Percentiles rank a stretch among this genome's conserved stretches.
These are phyloP conservation scores for Scheffersomyces segobiensis DNA, from an alignment of 1,139 yeast genomes.

Conservation along the genomic window DNA sequence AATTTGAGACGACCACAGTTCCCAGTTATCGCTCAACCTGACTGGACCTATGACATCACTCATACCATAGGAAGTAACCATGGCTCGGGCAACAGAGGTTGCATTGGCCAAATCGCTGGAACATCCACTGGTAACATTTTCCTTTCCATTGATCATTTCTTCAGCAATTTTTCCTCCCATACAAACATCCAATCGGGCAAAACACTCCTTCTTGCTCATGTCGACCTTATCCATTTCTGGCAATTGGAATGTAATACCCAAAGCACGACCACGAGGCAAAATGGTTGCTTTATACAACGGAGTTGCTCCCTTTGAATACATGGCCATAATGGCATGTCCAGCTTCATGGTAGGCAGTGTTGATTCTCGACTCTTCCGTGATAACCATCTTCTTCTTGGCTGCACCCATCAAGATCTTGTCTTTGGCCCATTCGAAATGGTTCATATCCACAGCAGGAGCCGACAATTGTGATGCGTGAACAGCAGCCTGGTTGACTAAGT, in stretches of 20 bases:
- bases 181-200: conserved; percentile 91
- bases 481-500: conserved; percentile 96
- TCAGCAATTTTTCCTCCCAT: conserved; percentile 99
- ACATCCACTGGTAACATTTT: conserved; percentile 93
- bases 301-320: conserved; percentile 94
- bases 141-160: conserved; percentile 86
- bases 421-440: conserved; percentile 97
- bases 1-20: conserved; percentile 86
- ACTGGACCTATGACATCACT: conserved; percentile 92
- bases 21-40: conserved; percentile 85
- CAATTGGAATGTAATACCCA: conserved; percentile 94
- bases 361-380: conserved; percentile 89
- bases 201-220: conserved; percentile 83
- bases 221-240: conserved; percentile 99
- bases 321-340: conserved; percentile 97
- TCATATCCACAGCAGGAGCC: conserved; percentile 88
- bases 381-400: conserved; percentile 94
- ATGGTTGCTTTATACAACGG: conserved; percentile 96
- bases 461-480: conserved; percentile 92
- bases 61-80: conserved; percentile 98
- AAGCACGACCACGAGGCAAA: conserved; percentile 92
- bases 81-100: conserved; percentile 89
- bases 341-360: conserved; percentile 99
- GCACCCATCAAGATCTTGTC: conserved; percentile 98
- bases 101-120: conserved; percentile 89